Evolutionary conservation across 805 yeast genomes (phyloP), one percentile per base, ranked within the genome.

Genomic region (Candida awuae): DNA sequence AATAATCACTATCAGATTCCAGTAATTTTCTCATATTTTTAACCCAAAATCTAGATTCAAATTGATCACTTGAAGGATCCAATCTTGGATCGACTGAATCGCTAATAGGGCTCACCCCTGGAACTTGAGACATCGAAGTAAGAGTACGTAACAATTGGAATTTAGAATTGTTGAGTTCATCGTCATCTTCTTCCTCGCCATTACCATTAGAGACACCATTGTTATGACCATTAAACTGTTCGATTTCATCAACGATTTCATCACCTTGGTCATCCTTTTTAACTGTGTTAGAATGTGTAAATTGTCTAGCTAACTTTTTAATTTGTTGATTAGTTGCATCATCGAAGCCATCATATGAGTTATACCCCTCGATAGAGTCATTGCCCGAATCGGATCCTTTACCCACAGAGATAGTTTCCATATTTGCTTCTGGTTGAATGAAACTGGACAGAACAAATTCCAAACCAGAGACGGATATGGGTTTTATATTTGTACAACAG

Each of bases 11-110:
- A 49, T 80, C 82, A 2, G 68, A 52, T 26, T 66, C 67, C 47
- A 61, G 56, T 42, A 80, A 52, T 44, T 72, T 73, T 43, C 77
- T 65, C 61, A 77, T 56, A 49, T 80, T 80, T 52, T 75, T 75
- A 39, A 80, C 77, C 87, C 87, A 80, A 39, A 69, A 72, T 50
- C 70, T 73, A 37, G 82, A 67, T 47, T 71, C 69, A 53, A 80
- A 80, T 6, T 68, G 52, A n/a, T 72, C 79, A 37, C 72, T 64
- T 17, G 65, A 62, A 1, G 87, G 87, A 51, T 80, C 75, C 48
- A 80, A 62, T 37, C 63, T 50, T n/a, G 71, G 66, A 36, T 63
- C 65, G 22, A 55, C 39, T 3, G 27, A 36, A 4, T 31, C 29
- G 16, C 37, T 46, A 37, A 52, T 65, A 1, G 77, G 71, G 31